Base-by-base conservation (phyloP, 768 basidiomycete genomes). In the Crucibulum laeve region DNA sequence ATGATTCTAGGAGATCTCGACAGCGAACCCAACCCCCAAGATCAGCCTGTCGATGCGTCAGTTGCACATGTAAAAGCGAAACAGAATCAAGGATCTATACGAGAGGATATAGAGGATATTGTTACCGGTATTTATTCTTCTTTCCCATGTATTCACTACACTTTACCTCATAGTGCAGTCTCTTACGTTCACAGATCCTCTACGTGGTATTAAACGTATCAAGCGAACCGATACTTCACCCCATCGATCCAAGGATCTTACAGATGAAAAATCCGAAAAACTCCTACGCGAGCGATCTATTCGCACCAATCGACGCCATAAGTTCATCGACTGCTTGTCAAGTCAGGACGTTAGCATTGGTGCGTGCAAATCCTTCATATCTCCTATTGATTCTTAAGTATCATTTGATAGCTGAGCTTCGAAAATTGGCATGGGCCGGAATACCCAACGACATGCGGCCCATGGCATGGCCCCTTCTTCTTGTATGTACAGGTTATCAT, bases 391-490 rank as follows among this genome's bases (percentile, higher is more conserved):
- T 40, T 24, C 22, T 24, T 39, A 26, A 45, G 21, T 41, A 48
- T 46, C 21, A 24, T 22, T 38, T 22, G 17, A 13, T 50, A 88
- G 89, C 80, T 15, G 89, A 91, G 59, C 71, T 99, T 48, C 76
- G 93, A 38, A 92, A 91, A 57, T 77, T 96, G 38, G 85, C 93
- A 15, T 99, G 96, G 96, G 85, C 86, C 40, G 96, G 96, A 18
- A 87, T 97, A 19, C 95, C 96, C 0, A 60, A 63, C 43, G 89
- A 93, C 53, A 70, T 99, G 21, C 77, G 96, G 30, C 91, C 92
- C 0, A 78, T 96, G 57, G 87, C 85, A 19, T 99, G 96, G 96
- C 92, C 92, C 57, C 71, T 97, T 38, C 74, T 99, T 24, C 80
- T 98, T 28, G 93, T 95, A 58, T 52, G 88, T n/a, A n/a, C n/a